Conservation (phyloP, 805 yeast species). For the Candida broadrunensis region DNA sequence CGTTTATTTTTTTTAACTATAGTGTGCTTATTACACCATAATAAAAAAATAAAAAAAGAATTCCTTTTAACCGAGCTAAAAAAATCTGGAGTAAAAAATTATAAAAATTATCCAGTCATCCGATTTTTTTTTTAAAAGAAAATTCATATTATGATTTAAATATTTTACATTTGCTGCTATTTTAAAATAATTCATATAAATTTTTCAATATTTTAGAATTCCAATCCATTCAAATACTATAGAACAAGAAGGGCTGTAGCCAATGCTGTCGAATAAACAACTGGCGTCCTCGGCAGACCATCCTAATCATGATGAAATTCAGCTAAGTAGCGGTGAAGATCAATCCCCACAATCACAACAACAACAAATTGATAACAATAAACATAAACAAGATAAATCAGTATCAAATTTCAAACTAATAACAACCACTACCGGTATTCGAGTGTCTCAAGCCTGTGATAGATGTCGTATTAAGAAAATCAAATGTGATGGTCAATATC, state of each 20-base stretch:
- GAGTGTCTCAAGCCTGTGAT: conserved; percentile 81
- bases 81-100: not conserved
- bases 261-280: too few relatives aligned
- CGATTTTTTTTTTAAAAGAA: not conserved
- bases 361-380: not conserved
- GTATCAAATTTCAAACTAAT: conserved; percentile 33
- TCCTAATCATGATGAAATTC: not conserved
- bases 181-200: too few relatives aligned
- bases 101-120: not conserved
- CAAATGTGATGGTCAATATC: conserved; percentile 70
- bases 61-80: not conserved
- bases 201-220: too few relatives aligned
- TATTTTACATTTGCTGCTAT: too few relatives aligned
- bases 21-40: too few relatives aligned
- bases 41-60: not conserved
- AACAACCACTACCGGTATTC: conserved; percentile 33
- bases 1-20: too few relatives aligned
- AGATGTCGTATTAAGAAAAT: conserved; percentile 75
- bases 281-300: too few relatives aligned
- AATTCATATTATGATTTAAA: too few relatives aligned
- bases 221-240: too few relatives aligned
- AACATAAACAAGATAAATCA: conserved; percentile 11
- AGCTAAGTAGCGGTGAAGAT: not conserved
- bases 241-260: too few relatives aligned
- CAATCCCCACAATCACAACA: not conserved